Conservation (phyloP, 2,329 filamentous ascomycete genomes). For the Sporothrix curviconia region DNA sequence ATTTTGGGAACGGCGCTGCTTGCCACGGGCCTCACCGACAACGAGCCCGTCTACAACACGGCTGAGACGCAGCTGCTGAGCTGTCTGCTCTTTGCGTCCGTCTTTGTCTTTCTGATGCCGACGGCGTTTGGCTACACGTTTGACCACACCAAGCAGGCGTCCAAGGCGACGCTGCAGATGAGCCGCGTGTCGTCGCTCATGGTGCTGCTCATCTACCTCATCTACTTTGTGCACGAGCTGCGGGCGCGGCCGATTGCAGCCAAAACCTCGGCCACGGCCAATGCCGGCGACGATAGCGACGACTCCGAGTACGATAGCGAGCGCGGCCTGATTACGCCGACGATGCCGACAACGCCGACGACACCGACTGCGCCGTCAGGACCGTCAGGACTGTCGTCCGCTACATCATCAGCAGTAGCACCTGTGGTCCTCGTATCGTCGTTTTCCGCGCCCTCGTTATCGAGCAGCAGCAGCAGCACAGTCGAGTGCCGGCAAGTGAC, state of each 20-base stretch:
- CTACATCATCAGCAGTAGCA: not conserved
- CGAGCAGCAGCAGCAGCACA: too few species aligned
- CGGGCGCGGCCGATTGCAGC: slow-evolving; percentile 70
- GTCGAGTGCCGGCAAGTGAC: slow-evolving; percentile 1
- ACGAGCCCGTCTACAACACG: slow-evolving; percentile 71
- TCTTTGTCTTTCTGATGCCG: slow-evolving; percentile 37
- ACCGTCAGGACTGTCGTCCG: not conserved
- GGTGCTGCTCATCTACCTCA: slow-evolving; percentile 69
- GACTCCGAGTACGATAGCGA: not conserved
- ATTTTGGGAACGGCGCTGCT: slow-evolving; percentile 78
- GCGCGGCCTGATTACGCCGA: not conserved
- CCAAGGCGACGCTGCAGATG: slow-evolving; percentile 21
- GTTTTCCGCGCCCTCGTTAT: too few species aligned
- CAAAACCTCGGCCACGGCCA: too few species aligned
- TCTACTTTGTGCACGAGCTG: slow-evolving; percentile 83
- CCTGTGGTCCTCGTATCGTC: not conserved
- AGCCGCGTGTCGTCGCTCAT: slow-evolving; percentile 39
- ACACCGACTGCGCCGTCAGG: not conserved
- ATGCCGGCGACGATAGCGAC: not conserved
- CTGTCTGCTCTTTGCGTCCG: slow-evolving; percentile 51
- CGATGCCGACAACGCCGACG: not conserved
- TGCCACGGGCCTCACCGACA: slow-evolving; percentile 61
- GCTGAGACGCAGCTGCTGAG: slow-evolving; percentile 40
- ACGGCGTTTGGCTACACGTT: slow-evolving; percentile 14
- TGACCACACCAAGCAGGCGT: slow-evolving; percentile 8